phyloP scores from a whole-genome alignment of 2,329 filamentous ascomycete genomes.

The Fusarium globosum region DNA sequence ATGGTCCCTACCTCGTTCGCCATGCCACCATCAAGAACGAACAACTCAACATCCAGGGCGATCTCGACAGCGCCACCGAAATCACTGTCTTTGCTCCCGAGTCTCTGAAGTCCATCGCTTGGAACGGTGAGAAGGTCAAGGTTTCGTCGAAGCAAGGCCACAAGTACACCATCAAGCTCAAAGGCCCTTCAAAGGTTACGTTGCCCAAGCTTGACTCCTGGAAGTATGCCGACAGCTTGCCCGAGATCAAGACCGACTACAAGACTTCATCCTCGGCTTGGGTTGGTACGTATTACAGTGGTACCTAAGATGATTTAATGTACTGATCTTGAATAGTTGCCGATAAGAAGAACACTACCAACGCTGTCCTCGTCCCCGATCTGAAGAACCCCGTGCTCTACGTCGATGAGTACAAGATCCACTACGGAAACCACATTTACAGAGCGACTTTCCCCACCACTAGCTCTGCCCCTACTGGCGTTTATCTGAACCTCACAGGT shows the following conservation, averaged over 20 bases:
- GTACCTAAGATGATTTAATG: rapidly evolving
- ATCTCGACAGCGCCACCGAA: constrained; percentile 54
- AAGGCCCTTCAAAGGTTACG: constrained; percentile 44
- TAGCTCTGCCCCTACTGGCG: constrained; percentile 52
- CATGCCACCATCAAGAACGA: constrained; percentile 52
- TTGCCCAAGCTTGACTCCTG: constrained; percentile 58
- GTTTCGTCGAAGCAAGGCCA: constrained; percentile 45
- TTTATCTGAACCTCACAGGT: constrained; percentile 64
- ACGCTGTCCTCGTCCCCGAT: constrained; percentile 57
- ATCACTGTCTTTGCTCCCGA: constrained; percentile 62
- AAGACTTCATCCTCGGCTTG: constrained; percentile 56
- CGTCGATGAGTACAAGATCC: constrained; percentile 67
- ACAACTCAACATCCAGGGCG: constrained; percentile 57
- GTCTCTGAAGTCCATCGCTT: constrained; percentile 57
- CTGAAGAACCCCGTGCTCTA: constrained; percentile 65
- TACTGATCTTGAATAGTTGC: constrained; percentile 47
- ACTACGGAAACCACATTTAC: constrained; percentile 65
- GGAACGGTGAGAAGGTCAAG: constrained; percentile 59
- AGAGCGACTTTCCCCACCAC: constrained; percentile 61
- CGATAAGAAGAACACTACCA: constrained; percentile 61
- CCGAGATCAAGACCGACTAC: constrained; percentile 58
- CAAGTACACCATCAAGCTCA: constrained; percentile 44
- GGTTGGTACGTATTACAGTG: constrained; percentile 47
- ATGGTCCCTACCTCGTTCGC: constrained; percentile 64
- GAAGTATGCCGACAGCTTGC: constrained; percentile 61